Evolutionary conservation across 768 basidiomycete genomes (phyloP).

Genomic region (Tricholoma saponaceum): DNA sequence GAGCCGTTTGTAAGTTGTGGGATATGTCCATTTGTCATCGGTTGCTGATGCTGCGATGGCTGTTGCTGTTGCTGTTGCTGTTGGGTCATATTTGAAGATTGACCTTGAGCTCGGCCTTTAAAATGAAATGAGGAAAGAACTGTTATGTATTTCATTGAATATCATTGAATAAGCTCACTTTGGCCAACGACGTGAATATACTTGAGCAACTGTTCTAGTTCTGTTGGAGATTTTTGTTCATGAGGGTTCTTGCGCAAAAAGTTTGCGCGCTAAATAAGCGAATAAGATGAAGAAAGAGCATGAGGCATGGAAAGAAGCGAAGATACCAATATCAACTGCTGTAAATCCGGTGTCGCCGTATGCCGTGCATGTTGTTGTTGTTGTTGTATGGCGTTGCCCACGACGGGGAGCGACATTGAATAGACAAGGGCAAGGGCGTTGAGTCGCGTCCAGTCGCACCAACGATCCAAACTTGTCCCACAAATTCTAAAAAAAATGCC

Average conservation of each 20-base stretch:
- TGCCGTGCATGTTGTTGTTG: constrained; percentile 25
- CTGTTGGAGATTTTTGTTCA: constrained; percentile 43
- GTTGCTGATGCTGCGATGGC: constrained; percentile 23
- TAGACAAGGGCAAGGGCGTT: no score
- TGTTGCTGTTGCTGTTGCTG: constrained; percentile 26
- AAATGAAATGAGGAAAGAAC: constrained; percentile 3
- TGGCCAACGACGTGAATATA: constrained; percentile 43
- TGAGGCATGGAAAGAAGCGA: constrained; percentile 3
- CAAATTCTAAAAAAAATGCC: constrained; percentile 5
- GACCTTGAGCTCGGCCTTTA: constrained; percentile 20
- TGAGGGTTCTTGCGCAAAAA: constrained; percentile 47
- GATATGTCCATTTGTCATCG: constrained; percentile 48
- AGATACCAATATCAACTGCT: constrained; percentile 41
- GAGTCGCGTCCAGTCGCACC: no score
- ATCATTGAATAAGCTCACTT: constrained; percentile 22
- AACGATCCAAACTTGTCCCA: no score
- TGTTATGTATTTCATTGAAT: neutral
- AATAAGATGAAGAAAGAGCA: constrained; percentile 10
- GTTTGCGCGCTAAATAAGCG: constrained; percentile 37
- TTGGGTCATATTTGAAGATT: constrained; percentile 29
- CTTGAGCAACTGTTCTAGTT: constrained; percentile 43
- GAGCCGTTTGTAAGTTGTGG: constrained; percentile 39
- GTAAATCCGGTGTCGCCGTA: constrained; percentile 32
- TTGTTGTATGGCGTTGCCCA: constrained; percentile 32
- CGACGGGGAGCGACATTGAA: constrained; percentile 37